Evolutionary conservation across 2,329 filamentous ascomycete species (phyloP), one percentile per base, ranked within the genome.

Genomic region (Colletotrichum sp.): DNA sequence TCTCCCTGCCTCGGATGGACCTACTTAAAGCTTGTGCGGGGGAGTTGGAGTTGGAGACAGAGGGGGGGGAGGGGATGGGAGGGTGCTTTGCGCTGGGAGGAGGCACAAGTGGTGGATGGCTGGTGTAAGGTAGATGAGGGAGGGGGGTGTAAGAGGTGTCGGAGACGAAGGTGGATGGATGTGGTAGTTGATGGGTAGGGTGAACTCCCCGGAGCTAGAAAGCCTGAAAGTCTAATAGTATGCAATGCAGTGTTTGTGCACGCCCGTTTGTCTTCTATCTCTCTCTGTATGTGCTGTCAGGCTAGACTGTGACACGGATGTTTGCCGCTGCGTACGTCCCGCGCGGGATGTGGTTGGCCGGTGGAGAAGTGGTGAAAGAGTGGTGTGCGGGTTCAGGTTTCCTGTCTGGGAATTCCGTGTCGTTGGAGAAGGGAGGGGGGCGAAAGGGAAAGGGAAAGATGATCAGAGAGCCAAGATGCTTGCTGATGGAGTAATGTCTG

Each of bases 1-100:
- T 52, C 43, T 52, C n/a, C 43, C 43, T 52, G 43, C 43, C 72
- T 77, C 67, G 79, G 74, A 26, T 63, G 67, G 67, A 70, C 67
- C 38, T 70, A 24, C 71, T 55, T 66, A 28, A 67, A 72, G 43
- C 15, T 74, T 15, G 60, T 43, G 12, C 34, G 58, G 34, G 48
- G 72, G 16, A 57, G 38, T 58, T 28, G 21, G 34, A 4, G n/a
- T 38, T 12, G 34, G 43, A 30, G 64, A 30, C 6, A 18, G 57
- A 24, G 18, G 34, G 8, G 55, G 55, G 67, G 34, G 34, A 28
- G 67, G 55, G 18, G 57, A 21, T 10, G 38, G 43, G n/a, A 52
- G 43, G 43, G 10, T 52, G 43, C 43, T 52, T n/a, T 55, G 64
- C 12, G 28, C 61, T 43, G 63, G 16, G 63, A 66, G 63, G 6